Evolutionary conservation across 805 yeast species (phyloP), one percentile per base, ranked within the genome.

Genomic region (Wickerhamiella bombiphila): DNA sequence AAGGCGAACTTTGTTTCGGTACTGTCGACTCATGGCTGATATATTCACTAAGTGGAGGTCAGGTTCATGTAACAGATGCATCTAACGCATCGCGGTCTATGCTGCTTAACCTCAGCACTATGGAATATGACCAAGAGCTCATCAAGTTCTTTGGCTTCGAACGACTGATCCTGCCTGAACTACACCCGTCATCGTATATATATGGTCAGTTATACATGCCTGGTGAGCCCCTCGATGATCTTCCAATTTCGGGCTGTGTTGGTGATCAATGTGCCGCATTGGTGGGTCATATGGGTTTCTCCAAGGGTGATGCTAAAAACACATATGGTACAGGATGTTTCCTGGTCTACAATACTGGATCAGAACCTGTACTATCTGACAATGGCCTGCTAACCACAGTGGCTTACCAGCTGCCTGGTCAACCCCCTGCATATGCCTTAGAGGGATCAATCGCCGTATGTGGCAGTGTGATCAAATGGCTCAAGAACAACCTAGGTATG

Each of bases 381-480:
- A 75, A 80, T 54, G 96, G 95, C 35, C 75, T 93, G 11, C 66
- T 86, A 48, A 85, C 95, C 31, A 86, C 96, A 1, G 70, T 85
- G 37, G 94, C 88, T 2, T 88, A 70, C 64, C 82, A 94, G 81
- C 80, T 86, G 61, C 88, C 91, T 29, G 65, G 67, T 38, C 57
- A 62, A 42, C 57, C 68, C 49, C 93, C 95, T 4, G 83, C 79
- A 47, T 86, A 72, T 59, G 95, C 95, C 9, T 64, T 86, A 37
- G 97, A 86, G 61, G 97, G 97, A 37, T 83, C 95, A 5, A 81
- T 88, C 51, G 93, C 96, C 3, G 96, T 85, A 38, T 95, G 95
- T 17, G 96, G 97, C 22, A 76, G 93, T 7, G 80, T 80, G 49
- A 82, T 86, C 46, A 93, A 82, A 61, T 86, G 95, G 94, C 69